These are phyloP conservation scores for Luvunga scandens DNA, from an alignment of 345 rosid genomes.

Conservation along the genomic window DNA sequence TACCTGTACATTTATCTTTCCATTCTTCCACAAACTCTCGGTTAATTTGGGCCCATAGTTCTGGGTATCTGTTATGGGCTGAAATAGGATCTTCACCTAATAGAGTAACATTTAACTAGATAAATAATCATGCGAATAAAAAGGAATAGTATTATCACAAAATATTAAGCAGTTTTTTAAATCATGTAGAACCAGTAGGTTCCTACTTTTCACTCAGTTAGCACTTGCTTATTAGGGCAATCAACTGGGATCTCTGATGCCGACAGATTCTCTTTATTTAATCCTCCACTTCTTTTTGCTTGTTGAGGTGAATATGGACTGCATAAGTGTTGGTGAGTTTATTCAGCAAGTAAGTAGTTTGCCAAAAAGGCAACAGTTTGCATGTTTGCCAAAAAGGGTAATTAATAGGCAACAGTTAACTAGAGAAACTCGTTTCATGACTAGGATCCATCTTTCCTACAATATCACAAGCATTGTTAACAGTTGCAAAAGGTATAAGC, in stretches of 20 bases:
- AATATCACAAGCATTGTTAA: background rate
- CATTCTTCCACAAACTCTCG: slow-evolving; percentile 69
- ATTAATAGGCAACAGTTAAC: background rate
- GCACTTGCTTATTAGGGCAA: background rate
- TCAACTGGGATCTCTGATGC: background rate
- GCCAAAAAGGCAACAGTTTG: background rate
- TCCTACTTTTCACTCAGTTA: background rate
- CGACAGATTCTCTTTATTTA: background rate
- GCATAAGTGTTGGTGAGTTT: background rate
- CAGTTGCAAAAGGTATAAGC: background rate
- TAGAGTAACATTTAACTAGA: background rate
- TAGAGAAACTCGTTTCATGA: background rate
- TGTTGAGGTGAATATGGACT: background rate
- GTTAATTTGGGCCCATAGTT: slow-evolving; percentile 72
- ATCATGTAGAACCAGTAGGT: background rate
- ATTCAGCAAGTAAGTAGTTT: background rate
- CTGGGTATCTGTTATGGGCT: slow-evolving; percentile 75
- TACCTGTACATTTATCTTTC: slow-evolving; percentile 28
- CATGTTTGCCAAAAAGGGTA: background rate
- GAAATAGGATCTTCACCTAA: slow-evolving; percentile 70
- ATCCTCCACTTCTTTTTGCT: background rate
- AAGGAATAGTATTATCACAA: background rate
- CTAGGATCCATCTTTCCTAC: background rate
- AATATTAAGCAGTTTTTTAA: background rate
- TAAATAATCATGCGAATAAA: background rate